A percentile compares a stretch with the other conserved stretches of the same genome.
These are phyloP conservation scores for Pleurotus ostreatus DNA, from an alignment of 768 basidiomycete genomes.

Conservation along the genomic window DNA sequence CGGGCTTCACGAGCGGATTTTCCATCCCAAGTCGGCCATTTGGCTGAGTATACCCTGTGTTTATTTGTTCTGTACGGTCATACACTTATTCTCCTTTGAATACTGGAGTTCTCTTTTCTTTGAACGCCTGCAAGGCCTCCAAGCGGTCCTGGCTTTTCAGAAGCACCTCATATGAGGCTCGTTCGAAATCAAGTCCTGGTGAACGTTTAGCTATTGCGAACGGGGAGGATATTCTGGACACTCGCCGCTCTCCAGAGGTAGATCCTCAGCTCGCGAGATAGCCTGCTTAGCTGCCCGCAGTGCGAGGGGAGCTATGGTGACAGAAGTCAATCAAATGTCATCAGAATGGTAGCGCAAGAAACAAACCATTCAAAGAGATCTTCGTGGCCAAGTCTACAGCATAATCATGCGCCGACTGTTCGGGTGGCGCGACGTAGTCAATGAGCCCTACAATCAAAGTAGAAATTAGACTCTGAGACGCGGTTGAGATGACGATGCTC, in stretches of 20 bases:
- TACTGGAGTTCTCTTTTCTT: constrained; percentile 72
- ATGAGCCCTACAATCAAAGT: constrained; percentile 58
- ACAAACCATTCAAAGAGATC: constrained; percentile 62
- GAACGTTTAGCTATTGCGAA: neutral
- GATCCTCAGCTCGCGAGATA: constrained; percentile 74
- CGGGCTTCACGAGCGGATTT: constrained; percentile 52
- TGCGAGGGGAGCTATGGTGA: constrained; percentile 69
- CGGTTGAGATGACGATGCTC: constrained; percentile 10
- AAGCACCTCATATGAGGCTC: constrained; percentile 78
- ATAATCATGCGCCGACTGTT: constrained; percentile 59
- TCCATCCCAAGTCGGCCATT: constrained; percentile 42
- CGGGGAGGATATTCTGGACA: neutral
- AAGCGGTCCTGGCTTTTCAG: constrained; percentile 69
- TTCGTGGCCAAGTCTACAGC: constrained; percentile 66
- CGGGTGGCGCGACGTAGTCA: constrained; percentile 70
- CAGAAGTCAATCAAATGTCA: neutral
- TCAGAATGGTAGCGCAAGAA: too few species aligned
- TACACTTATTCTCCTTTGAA: constrained; percentile 73
- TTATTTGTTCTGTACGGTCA: constrained; percentile 14
- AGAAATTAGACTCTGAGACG: neutral
- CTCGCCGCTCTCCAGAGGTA: constrained; percentile 71
- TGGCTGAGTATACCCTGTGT: constrained; percentile 13
- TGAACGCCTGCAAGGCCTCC: constrained; percentile 86
- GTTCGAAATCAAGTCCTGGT: constrained; percentile 87
- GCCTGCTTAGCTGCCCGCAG: constrained; percentile 86